phyloP scores from a whole-genome alignment of 805 yeast species.

The Blastobotrys robertii region DNA sequence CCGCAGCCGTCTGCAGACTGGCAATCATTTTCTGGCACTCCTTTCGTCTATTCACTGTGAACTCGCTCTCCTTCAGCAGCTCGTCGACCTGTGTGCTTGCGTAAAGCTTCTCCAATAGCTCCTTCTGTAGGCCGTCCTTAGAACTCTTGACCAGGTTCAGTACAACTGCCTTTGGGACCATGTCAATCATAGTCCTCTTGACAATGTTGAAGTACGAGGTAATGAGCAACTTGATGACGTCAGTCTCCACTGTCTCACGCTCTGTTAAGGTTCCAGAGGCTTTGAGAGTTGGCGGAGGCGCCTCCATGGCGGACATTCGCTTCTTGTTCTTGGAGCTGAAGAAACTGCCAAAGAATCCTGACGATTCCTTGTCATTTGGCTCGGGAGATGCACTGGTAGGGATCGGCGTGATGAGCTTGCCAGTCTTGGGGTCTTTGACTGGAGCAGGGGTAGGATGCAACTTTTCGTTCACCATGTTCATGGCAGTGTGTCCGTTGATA shows the following conservation, averaged over 20 bases:
- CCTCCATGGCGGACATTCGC: constrained; percentile 90
- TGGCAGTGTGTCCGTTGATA: constrained; percentile 88
- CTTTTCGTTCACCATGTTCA: constrained; percentile 85
- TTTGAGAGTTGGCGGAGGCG: constrained; percentile 90
- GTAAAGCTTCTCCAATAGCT: constrained; percentile 77
- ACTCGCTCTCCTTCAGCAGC: constrained; percentile 82
- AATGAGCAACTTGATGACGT: constrained; percentile 87
- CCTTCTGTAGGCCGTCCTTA: constrained; percentile 83
- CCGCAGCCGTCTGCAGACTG: constrained; percentile 79
- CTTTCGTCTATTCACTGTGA: constrained; percentile 86
- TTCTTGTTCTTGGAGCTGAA: constrained; percentile 88
- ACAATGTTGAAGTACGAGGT: constrained; percentile 87
- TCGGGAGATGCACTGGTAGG: constrained; percentile 22
- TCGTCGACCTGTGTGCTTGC: constrained; percentile 57
- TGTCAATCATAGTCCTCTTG: constrained; percentile 84
- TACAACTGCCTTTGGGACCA: constrained; percentile 94
- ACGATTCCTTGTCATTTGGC: constrained; percentile 35
- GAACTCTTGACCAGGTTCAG: constrained; percentile 77
- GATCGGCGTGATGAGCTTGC: constrained; percentile 55
- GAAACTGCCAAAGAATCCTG: constrained; percentile 91
- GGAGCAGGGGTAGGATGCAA: constrained; percentile 65
- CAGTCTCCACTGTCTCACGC: constrained; percentile 94
- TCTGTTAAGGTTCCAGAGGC: constrained; percentile 91
- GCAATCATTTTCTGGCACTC: constrained; percentile 95
- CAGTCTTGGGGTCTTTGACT: constrained; percentile 80